Conservation (phyloP, 164 flowering plant genomes). For the Magnolia officinalis region DNA sequence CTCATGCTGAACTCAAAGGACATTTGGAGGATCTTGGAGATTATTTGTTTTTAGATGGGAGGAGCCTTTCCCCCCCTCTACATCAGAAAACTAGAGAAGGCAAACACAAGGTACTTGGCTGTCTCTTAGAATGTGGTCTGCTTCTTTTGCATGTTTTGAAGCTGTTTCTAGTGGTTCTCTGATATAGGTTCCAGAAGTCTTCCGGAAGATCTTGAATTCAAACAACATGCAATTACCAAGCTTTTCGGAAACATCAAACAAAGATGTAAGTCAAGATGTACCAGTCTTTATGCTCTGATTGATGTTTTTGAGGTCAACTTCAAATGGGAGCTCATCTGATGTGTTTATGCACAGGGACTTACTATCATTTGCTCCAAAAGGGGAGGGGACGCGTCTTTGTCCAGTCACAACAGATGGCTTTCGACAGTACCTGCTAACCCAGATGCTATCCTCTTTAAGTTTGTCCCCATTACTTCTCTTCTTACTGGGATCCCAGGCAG, state of each 20-base stretch:
- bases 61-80: conserved; percentile 44
- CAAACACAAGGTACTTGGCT: conserved; percentile 43
- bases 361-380: conserved; percentile 73
- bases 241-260: conserved; percentile 72
- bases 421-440: conserved; percentile 71
- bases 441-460: conserved; percentile 69
- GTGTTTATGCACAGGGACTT: conserved; percentile 50
- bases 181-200: conserved; percentile 77
- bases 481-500: conserved; percentile 83
- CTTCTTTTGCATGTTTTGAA: background rate
- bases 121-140: background rate
- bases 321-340: conserved; percentile 8
- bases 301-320: background rate
- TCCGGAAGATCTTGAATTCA: conserved; percentile 58
- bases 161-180: conserved; percentile 5
- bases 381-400: conserved; percentile 64
- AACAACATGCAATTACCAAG: conserved; percentile 62
- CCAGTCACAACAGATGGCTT: conserved; percentile 71
- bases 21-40: conserved; percentile 86
- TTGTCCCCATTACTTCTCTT: conserved; percentile 88
- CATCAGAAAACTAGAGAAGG: conserved; percentile 50
- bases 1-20: conserved; percentile 65
- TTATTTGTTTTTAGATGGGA: conserved; percentile 65
- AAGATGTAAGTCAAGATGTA: conserved; percentile 60
- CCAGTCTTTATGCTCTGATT: background rate